phyloP scores from a whole-genome alignment of 176 grass and related monocot genomes.

The Saccharum spontaneum region DNA sequence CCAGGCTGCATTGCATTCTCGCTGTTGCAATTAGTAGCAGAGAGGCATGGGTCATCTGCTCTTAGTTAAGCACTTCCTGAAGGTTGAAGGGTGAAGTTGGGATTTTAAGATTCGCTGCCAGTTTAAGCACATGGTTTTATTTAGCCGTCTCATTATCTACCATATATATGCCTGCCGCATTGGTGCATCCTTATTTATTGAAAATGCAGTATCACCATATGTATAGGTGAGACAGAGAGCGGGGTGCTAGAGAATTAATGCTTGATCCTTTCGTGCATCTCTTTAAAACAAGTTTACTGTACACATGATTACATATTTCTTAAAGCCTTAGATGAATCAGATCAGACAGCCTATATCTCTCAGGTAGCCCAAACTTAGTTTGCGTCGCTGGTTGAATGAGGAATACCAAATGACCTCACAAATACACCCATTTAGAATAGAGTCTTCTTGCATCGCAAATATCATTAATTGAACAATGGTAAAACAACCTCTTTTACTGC shows the following conservation, averaged over 20 bases:
- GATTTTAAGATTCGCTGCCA: background rate
- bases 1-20: background rate
- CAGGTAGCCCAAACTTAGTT: background rate
- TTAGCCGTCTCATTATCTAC: background rate
- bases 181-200: background rate
- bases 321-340: background rate
- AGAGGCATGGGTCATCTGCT: background rate
- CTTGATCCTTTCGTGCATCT: background rate
- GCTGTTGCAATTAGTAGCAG: background rate
- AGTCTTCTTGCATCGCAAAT: background rate
- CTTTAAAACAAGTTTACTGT: background rate
- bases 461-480: background rate
- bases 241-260: background rate
- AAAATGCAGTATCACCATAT: background rate
- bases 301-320: background rate
- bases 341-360: background rate
- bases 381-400: background rate
- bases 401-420: background rate
- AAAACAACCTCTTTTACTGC: background rate
- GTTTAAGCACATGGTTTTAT: background rate
- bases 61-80: background rate
- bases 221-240: background rate
- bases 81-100: background rate
- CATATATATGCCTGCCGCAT: background rate
- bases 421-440: background rate